Base-by-base conservation (phyloP, 1,139 yeast genomes). In the Suhomyces terraborum region DNA sequence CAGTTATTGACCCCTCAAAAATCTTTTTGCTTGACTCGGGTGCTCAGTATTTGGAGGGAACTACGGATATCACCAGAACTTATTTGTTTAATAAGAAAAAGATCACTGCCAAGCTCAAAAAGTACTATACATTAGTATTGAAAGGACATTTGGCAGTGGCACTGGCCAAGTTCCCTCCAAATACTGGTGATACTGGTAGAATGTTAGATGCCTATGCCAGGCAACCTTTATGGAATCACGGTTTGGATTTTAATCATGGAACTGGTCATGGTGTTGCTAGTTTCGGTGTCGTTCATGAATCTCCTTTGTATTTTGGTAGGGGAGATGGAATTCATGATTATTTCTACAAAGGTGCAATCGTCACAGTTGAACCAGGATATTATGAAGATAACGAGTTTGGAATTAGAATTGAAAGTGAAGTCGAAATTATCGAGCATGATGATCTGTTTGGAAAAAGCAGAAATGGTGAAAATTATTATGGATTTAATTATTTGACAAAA, bases 181-280 rank as follows among this genome's bases (percentile, higher is more conserved):
- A 69, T 21, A 56, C 63, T 8, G 41, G 54, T 6, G 59, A 67
- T 5, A 66, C 77, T 1, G 79, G 81, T 0, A 59, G 68, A 4
- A 64, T 73, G 29, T 65, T 79, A 30, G 84, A 79, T 50, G 60
- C 74, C 0, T 64, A 75, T 40, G 77, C 81, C 1, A 59, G 84
- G 40, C 70, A 68, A 43, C 77, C 81, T 1, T 62, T 79, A 47
- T 75, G 79, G 79, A 70, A 70, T 46, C 69, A 69, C 41, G 83
- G 83, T 0, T 58, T 74, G 35, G 77, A 73, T 48, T 79, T 69
- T 51, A 74, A 73, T 41, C 84, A 79, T 55, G 84, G 84, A 6
- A 73, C 82, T 1, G 83, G 84, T 0, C 84, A 79, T 54, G 84
- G 84, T 1, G 75, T 79, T 4, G 83, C 81, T 8, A 67, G 77